Evolutionary conservation across 768 basidiomycete species (phyloP), one percentile per base, ranked within the genome.

Genomic region (Trametes coccinea): DNA sequence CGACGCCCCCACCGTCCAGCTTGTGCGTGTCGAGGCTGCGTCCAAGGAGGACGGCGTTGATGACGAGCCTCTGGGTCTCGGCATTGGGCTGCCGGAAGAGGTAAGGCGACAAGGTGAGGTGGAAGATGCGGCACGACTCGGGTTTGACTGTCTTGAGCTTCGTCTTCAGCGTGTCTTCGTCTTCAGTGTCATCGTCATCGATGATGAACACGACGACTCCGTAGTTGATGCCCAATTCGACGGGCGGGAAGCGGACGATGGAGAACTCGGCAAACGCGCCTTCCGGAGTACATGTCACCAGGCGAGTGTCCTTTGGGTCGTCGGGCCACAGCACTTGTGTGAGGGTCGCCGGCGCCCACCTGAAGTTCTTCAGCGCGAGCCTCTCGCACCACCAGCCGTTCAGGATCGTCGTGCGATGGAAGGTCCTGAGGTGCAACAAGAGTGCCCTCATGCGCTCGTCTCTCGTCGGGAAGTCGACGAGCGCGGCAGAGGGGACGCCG

Each of bases 381-480:
- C 47, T 29, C 10, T 48, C 47, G 47, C 47, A 48, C n/a, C n/a
- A 48, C 47, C 47, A 48, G 3, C 47, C 47, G 29, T 29, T 10
- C 6, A 48, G n/a, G 10, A 27, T 10, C 6, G 22, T 16, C 27
- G n/a, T 16, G 2, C 47, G 47, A 27, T 48, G n/a, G 47, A 48
- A 48, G 2, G 27, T 48, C 3, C 47, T 10, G 47, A 50, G 16
- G 6, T 47, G 27, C 6, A 50, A 27, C n/a, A 62, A 54, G 16
- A 62, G 37, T 14, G 31, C 33, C 44, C 3, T 27, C 61, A 62
- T 62, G 13, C 61, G 54, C 44, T 56, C 44, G 27, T 43, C 40
- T 9, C 10, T 2, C 11, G 30, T n/a, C 7, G 13, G 6, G 17
- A 34, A 16, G 27, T 41, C 17, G 27, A 45, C 30, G 22, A 62